phyloP scores from a whole-genome alignment of 345 rosid species.

The Eucalyptus erythrocorys region DNA sequence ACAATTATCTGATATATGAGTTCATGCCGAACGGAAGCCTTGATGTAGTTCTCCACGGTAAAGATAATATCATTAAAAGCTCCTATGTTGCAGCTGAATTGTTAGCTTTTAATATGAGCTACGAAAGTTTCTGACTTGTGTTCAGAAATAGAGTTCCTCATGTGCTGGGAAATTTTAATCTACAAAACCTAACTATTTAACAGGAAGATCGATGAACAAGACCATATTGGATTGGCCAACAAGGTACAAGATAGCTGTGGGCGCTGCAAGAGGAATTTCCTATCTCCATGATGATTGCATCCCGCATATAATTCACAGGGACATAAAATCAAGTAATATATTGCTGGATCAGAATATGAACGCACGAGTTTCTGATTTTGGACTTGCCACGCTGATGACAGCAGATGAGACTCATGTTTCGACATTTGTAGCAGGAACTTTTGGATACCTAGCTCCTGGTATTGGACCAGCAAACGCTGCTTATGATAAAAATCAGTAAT shows the following conservation, averaged over 20 bases:
- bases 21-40: conserved; percentile 86
- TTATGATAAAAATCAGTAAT: neutral
- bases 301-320: conserved; percentile 84
- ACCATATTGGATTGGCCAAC: conserved; percentile 48
- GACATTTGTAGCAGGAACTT: conserved; percentile 72
- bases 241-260: conserved; percentile 60
- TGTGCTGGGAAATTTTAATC: neutral
- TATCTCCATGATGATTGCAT: conserved; percentile 89
- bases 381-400: conserved; percentile 74
- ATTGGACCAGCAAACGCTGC: neutral
- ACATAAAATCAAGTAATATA: conserved; percentile 76
- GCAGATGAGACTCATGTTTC: conserved; percentile 84
- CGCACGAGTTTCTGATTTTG: conserved; percentile 78
- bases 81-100: neutral
- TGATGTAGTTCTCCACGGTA: conserved; percentile 52
- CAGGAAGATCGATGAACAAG: conserved; percentile 32
- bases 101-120: neutral
- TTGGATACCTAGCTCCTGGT: conserved; percentile 89
- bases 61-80: neutral
- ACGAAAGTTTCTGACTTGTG: neutral
- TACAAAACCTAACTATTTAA: neutral
- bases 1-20: conserved; percentile 76
- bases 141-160: neutral
- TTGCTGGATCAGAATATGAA: conserved; percentile 78
- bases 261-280: conserved; percentile 81